Evolutionary conservation across 1,284 basidiomycete species (phyloP), one percentile per base, ranked within the genome.

Genomic region (Ustilago hordei): DNA sequence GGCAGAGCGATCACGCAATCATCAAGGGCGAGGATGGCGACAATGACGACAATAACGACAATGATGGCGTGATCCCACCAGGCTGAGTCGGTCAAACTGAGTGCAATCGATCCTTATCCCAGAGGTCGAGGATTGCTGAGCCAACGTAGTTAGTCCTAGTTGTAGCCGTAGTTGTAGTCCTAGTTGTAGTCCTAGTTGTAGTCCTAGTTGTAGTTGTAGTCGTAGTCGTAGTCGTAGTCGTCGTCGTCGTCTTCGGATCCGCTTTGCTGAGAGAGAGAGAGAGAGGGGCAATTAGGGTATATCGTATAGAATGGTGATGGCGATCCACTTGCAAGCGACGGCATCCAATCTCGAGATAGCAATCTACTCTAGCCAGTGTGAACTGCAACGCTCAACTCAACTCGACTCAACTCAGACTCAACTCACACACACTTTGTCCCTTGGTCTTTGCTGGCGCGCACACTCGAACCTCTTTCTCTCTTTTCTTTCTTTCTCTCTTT

Each of bases 11-110:
- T 23, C 7, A 63, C 60, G 55, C 55, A 53, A 56, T 35, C 66
- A 69, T 69, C 43, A n/a, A 48, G 66, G 60, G 66, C 56, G 19
- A 52, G 8, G 6, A 15, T 35, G 41, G 50, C 15, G 17, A 12
- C 36, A 17, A 31, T 35, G 60, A 47, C 45, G 60, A 39, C 45
- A 39, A 47, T 48, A 31, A 7, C 57, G 38, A 19, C 36, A 28
- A 28, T 38, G 36, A 2, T 13, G 8, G 13, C 36, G 36, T 38
- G 36, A 38, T 38, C 36, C 36, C 4, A 41, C 39, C 13, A 41
- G 39, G 12, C 15, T 41, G 39, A 41, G 39, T 41, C 39, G 39
- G 17, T 41, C 23, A 28, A 28, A 28, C 23, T 28, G 23, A 28
- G 23, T 28, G 23, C 23, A 28, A 28, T 28, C 23, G 23, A 28